These are phyloP conservation scores for Sphaceloma murrayae DNA, from an alignment of 2,329 filamentous ascomycete genomes.

Conservation along the genomic window DNA sequence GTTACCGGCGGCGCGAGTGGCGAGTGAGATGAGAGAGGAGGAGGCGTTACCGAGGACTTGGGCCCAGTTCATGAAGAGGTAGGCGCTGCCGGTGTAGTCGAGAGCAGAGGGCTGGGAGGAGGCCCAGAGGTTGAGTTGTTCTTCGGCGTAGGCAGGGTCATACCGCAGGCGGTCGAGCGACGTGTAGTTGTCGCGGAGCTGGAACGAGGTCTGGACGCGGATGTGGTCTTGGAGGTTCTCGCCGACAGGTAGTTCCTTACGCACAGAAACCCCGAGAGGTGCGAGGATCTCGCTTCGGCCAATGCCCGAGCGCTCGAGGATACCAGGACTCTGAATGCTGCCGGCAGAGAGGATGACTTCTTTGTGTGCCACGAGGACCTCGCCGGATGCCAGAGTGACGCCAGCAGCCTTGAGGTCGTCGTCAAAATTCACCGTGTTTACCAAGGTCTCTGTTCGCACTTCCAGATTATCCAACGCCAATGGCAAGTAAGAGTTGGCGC, in stretches of 20 bases:
- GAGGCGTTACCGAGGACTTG: slow-evolving; percentile 30
- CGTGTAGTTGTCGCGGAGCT: slow-evolving; percentile 27
- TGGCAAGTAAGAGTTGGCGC: slow-evolving; percentile 33
- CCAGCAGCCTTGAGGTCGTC: slow-evolving; percentile 24
- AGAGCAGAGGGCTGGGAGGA: slow-evolving; percentile 29
- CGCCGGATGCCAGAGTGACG: slow-evolving; percentile 24
- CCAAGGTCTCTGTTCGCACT: slow-evolving; percentile 31
- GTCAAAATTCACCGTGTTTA: slow-evolving; percentile 33
- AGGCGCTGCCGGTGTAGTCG: slow-evolving; percentile 34
- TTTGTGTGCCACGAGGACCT: slow-evolving; percentile 23
- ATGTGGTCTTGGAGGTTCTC: slow-evolving; percentile 41
- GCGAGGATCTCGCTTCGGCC: slow-evolving; percentile 35
- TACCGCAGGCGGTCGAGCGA: slow-evolving; percentile 27
- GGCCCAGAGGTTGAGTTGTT: slow-evolving; percentile 33
- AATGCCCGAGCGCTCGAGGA: slow-evolving; percentile 51
- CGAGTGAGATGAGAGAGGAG: slow-evolving; percentile 26
- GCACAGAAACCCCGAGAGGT: slow-evolving; percentile 33
- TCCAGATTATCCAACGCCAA: slow-evolving; percentile 37
- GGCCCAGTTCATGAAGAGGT: slow-evolving; percentile 37
- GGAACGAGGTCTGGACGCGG: slow-evolving; percentile 24
- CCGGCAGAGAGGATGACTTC: slow-evolving; percentile 54
- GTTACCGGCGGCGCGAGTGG: slow-evolving; percentile 26
- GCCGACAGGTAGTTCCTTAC: slow-evolving; percentile 36
- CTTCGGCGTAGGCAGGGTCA: slow-evolving; percentile 30
- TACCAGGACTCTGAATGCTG: slow-evolving; percentile 44